Evolutionary conservation across 2,329 filamentous ascomycete species (phyloP).

Genomic region (Penicillium griseofulvum): DNA sequence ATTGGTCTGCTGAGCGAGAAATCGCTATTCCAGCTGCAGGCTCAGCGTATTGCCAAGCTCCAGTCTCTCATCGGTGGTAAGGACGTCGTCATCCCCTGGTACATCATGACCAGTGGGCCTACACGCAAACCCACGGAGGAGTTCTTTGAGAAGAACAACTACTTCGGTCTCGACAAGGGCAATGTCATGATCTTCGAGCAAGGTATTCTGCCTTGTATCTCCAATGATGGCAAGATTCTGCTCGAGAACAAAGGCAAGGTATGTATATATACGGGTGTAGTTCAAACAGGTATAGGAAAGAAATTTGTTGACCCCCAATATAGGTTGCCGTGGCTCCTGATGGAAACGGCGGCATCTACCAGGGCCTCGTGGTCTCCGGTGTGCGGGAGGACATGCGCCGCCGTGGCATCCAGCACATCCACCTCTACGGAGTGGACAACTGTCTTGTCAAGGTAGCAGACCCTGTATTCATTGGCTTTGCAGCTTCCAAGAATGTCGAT

Average conservation of each 20-base stretch:
- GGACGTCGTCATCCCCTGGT: conserved; percentile 80
- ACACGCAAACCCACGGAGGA: conserved; percentile 88
- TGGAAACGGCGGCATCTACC: conserved; percentile 95
- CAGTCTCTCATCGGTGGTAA: conserved; percentile 70
- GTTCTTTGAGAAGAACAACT: conserved; percentile 85
- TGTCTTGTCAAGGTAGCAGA: conserved; percentile 99
- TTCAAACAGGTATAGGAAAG: neutral
- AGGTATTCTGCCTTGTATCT: conserved; percentile 93
- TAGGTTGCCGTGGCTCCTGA: conserved; percentile 88
- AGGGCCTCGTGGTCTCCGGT: conserved; percentile 76
- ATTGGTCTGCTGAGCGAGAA: conserved; percentile 92
- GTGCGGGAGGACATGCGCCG: conserved; percentile 84
- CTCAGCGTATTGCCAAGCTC: conserved; percentile 84
- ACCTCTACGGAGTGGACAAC: conserved; percentile 98
- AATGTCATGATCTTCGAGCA: conserved; percentile 96
- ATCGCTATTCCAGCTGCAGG: conserved; percentile 96
- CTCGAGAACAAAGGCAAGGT: conserved; percentile 84
- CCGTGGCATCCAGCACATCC: conserved; percentile 89
- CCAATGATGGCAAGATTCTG: conserved; percentile 95
- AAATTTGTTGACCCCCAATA: conserved; percentile 4
- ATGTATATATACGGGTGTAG: conserved; percentile 15
- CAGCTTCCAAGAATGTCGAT: conserved; percentile 81
- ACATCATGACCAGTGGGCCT: conserved; percentile 98
- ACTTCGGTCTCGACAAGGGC: conserved; percentile 81
- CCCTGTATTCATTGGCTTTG: conserved; percentile 91